These are phyloP conservation scores for Fraxinus nigra DNA, from an alignment of 305 asterid species.

Conservation along the genomic window DNA sequence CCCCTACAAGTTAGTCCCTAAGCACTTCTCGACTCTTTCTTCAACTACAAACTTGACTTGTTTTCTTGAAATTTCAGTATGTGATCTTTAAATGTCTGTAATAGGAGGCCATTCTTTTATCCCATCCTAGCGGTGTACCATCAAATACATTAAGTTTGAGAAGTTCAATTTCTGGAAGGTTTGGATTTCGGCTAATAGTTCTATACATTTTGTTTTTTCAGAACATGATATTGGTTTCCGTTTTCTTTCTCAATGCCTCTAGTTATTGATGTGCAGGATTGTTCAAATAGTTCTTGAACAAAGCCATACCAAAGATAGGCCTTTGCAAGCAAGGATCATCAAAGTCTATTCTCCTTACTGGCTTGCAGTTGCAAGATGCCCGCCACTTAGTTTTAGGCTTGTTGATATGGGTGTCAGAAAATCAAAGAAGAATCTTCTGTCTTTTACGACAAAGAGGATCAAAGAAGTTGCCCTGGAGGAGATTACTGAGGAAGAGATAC, in stretches of 20 bases:
- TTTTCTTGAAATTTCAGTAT: conserved; percentile 19
- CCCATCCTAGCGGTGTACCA: conserved; percentile 69
- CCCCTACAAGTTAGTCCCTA: conserved; percentile 65
- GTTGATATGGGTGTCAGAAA: conserved; percentile 48
- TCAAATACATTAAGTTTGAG: conserved; percentile 75
- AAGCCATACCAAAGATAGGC: conserved; percentile 51
- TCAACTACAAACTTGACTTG: not conserved
- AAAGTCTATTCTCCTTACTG: conserved; percentile 88
- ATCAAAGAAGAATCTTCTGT: conserved; percentile 53
- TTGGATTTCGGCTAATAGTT: conserved; percentile 24
- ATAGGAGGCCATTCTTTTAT: conserved; percentile 83
- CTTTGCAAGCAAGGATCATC: conserved; percentile 58
- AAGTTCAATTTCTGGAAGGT: conserved; percentile 98
- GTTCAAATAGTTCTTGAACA: conserved; percentile 90
- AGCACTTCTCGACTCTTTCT: conserved; percentile 6
- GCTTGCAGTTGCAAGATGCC: conserved; percentile 83
- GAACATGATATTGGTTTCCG: conserved; percentile 8
- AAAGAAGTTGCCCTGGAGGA: conserved; percentile 70
- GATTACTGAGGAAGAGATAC: conserved; percentile 82
- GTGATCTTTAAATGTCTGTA: conserved; percentile 25
- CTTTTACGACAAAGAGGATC: conserved; percentile 52
- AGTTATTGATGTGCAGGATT: conserved; percentile 54
- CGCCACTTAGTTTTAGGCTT: conserved; percentile 84
- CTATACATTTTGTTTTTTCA: conserved; percentile 10
- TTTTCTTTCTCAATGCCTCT: conserved; percentile 23